phyloP scores from a whole-genome alignment of 2,329 filamentous ascomycete genomes.

The Fonsecaea erecta region DNA sequence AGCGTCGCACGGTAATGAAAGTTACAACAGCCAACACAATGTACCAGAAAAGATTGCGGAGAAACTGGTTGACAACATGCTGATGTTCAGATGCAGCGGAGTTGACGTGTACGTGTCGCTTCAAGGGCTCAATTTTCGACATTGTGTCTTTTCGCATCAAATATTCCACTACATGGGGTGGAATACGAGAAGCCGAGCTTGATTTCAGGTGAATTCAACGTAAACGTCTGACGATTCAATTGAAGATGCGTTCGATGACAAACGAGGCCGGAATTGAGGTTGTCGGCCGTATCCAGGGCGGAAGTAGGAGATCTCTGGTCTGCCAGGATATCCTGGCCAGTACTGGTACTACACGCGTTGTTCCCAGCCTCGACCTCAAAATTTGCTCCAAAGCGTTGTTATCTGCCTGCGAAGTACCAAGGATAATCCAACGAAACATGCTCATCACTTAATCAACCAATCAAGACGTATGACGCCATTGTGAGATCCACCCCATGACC shows the following conservation, averaged over 20 bases:
- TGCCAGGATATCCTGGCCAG: background rate
- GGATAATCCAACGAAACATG: background rate
- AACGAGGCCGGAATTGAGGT: background rate
- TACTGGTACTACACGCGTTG: background rate
- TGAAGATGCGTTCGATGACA: background rate
- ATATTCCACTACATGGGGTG: background rate
- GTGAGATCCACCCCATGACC: background rate
- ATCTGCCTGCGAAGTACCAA: background rate
- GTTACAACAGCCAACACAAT: background rate
- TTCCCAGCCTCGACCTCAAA: background rate
- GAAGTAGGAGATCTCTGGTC: too few species aligned
- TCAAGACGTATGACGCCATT: background rate
- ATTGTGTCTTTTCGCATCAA: background rate
- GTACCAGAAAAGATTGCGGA: background rate
- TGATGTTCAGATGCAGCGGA: background rate
- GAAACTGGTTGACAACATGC: background rate
- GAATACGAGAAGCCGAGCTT: background rate
- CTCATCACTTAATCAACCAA: background rate
- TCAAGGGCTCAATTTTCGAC: background rate
- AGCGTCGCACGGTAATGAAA: background rate
- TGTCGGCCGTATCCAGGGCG: too few species aligned
- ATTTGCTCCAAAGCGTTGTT: background rate
- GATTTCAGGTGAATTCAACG: background rate
- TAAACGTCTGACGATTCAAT: background rate
- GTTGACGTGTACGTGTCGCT: background rate